Evolutionary conservation across 2,329 filamentous ascomycete genomes (phyloP), one percentile per base, ranked within the genome.

Genomic region (Myriosclerotinia duriaeana): DNA sequence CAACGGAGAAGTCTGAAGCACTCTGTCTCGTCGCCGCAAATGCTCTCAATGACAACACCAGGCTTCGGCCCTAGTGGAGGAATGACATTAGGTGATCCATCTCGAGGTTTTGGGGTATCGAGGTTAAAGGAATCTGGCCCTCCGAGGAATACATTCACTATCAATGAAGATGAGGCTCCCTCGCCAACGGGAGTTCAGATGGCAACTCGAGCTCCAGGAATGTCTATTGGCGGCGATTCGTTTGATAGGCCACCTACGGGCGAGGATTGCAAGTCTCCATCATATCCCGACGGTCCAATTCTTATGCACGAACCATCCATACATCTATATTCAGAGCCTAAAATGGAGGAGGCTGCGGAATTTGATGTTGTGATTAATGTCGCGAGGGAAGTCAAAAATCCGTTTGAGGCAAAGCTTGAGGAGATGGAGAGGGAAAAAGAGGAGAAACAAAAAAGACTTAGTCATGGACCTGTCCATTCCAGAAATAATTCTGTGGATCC

Each of bases 311-410:
- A 87, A 64, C 88, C 91, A 67, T 85, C 89, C 54, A 87, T 96
- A 9, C 93, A 88, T 74, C 82, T 95, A 0, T 96, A 93, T 73
- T 81, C 91, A 52, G 91, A 96, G 75, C 91, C 91, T 0, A 91
- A 89, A 0, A 88, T 88, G 0, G 88, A 93, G 52, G 89, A 93
- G 75, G 91, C 91, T 2, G 83, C 88, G 14, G 83, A 85, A 44
- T 96, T 93, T 71, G 92, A 95, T 72, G 89, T 94, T 3, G 87
- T 96, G 22, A 87, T 95, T 74, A 96, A 96, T 70, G 91, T 94
- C 8, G 91, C 91, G 1, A 88, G 89, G 67, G 91, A 96, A 77
- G 91, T 95, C 2, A 83, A 83, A 66, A 93, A 95, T 73, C 91
- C 91, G 0, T 92, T 94, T 74, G 78, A 79, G 12, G 74, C 72